Conservation (phyloP, 257 asterid genomes). For the Solanum dulcamara region DNA sequence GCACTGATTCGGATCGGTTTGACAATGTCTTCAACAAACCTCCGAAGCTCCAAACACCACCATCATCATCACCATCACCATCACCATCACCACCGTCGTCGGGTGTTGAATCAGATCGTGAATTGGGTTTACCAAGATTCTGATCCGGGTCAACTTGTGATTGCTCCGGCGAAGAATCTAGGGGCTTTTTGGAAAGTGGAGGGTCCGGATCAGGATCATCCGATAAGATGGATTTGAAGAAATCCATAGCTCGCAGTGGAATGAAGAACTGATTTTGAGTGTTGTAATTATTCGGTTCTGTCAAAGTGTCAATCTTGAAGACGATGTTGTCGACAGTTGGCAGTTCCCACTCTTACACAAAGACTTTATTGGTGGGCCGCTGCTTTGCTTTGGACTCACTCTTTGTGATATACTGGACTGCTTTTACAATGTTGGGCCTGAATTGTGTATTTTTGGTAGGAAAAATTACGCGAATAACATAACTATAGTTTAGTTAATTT, state of each 20-base stretch:
- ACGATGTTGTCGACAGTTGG: neutral
- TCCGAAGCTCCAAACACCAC: slow-evolving; percentile 60
- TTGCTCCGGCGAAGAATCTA: slow-evolving; percentile 11
- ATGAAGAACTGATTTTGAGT: neutral
- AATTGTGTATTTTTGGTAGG: no score
- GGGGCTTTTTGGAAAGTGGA: slow-evolving; percentile 17
- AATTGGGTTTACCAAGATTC: neutral
- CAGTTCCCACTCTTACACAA: neutral
- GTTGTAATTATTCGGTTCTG: neutral
- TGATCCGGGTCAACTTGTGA: slow-evolving; percentile 4
- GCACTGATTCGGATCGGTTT: slow-evolving; percentile 62
- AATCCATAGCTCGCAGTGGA: slow-evolving; percentile 36
- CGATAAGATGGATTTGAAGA: slow-evolving; percentile 66
- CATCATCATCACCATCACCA: neutral
- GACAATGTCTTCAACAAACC: slow-evolving; percentile 48
- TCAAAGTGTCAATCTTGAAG: neutral
- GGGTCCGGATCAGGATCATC: slow-evolving; percentile 50
- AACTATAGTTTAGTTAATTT: no score
- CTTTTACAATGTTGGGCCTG: neutral
- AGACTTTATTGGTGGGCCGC: neutral
- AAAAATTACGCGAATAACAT: no score
- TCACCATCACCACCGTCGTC: neutral
- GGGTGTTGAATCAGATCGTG: neutral
- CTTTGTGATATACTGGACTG: neutral
- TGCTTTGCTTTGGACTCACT: neutral